Percentiles rank a stretch among this genome's conserved stretches.
phyloP scores from a whole-genome alignment of 106 monocot genomes.

The Hemerocallis citrina region DNA sequence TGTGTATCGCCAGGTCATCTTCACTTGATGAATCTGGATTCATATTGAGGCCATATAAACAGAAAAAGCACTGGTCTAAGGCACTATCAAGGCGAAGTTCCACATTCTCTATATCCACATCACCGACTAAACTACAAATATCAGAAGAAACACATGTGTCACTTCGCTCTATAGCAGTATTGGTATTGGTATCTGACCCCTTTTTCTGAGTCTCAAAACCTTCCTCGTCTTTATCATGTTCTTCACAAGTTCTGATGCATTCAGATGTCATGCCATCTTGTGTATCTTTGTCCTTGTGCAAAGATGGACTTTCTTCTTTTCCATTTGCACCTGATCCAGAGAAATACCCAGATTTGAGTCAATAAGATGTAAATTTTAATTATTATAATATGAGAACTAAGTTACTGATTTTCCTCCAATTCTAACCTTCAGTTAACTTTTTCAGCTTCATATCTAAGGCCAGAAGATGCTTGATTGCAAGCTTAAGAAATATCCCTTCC shows the following conservation, averaged over 20 bases:
- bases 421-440: constrained; percentile 33
- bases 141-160: constrained; percentile 6
- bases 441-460: constrained; percentile 84
- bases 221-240: constrained; percentile 18
- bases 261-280: constrained; percentile 19
- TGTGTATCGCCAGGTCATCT: constrained; percentile 88
- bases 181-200: constrained; percentile 4
- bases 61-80: constrained; percentile 91
- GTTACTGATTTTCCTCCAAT: neutral
- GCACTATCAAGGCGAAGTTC: constrained; percentile 80
- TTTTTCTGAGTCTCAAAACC: constrained; percentile 14
- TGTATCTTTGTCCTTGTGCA: constrained; percentile 22
- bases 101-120: constrained; percentile 59
- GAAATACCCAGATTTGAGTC: constrained; percentile 7
- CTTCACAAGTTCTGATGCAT: constrained; percentile 14
- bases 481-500: constrained; percentile 88
- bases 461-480: constrained; percentile 93
- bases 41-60: constrained; percentile 91
- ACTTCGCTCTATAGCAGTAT: constrained; percentile 9
- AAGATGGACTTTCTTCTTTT: constrained; percentile 28
- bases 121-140: constrained; percentile 5
- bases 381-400: constrained; percentile 6
- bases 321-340: constrained; percentile 27
- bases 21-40: constrained; percentile 89
- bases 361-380: constrained; percentile 6